Conservation (phyloP, 2,329 filamentous ascomycete species). For the Fusarium praegraminearum region DNA sequence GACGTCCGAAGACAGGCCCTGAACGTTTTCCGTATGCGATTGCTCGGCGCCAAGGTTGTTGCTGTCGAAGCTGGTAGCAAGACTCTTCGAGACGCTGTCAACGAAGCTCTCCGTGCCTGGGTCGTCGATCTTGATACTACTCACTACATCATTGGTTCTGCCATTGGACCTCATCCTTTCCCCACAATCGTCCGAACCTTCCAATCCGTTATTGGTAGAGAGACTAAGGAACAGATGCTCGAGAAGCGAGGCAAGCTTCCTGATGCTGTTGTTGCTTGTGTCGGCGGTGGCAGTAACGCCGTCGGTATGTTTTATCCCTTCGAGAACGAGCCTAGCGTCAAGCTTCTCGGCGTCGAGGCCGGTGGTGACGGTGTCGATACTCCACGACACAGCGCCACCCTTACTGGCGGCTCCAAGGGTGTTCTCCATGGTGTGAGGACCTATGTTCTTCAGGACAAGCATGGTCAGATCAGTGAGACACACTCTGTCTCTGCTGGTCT, state of each 20-base stretch:
- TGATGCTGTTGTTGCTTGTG: slow-evolving; percentile 95
- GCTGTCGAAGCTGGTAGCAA: slow-evolving; percentile 91
- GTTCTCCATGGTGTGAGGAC: slow-evolving; percentile 96
- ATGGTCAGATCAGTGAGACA: slow-evolving; percentile 94
- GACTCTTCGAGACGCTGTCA: slow-evolving; percentile 88
- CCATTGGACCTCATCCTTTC: slow-evolving; percentile 97
- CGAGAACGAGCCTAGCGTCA: slow-evolving; percentile 83
- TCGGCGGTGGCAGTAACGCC: slow-evolving; percentile 95
- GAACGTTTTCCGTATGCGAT: slow-evolving; percentile 98
- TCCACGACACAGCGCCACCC: slow-evolving; percentile 84
- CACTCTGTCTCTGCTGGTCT: slow-evolving; percentile 97
- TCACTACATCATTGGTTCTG: slow-evolving; percentile 98
- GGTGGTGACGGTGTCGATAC: slow-evolving; percentile 94
- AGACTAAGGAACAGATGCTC: slow-evolving; percentile 93
- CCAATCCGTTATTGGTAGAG: slow-evolving; percentile 94
- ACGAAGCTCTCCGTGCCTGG: slow-evolving; percentile 95
- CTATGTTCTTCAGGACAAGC: slow-evolving; percentile 91
- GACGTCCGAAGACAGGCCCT: slow-evolving; percentile 95
- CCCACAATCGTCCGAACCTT: slow-evolving; percentile 97
- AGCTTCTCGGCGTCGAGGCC: slow-evolving; percentile 93
- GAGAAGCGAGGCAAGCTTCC: slow-evolving; percentile 88
- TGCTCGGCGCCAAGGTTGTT: slow-evolving; percentile 92
- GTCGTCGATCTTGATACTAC: slow-evolving; percentile 92
- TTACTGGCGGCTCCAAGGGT: slow-evolving; percentile 87
- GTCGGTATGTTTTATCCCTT: slow-evolving; percentile 99